Base-by-base conservation (phyloP, 148 eudicot genomes). In the Pouteria glomerata region DNA sequence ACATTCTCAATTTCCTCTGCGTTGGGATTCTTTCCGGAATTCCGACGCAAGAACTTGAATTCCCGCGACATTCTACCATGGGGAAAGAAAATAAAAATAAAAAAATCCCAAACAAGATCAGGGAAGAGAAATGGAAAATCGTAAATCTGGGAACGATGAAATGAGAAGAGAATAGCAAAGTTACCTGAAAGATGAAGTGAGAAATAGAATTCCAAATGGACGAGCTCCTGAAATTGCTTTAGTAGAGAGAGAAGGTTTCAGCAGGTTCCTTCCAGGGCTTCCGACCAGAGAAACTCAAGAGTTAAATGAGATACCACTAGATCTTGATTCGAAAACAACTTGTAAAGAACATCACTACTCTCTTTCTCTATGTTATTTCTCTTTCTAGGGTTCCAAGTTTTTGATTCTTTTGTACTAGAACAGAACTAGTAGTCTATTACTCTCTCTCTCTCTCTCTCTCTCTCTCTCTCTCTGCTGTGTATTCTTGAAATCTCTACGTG, bases 1-100 rank as follows among this genome's bases (percentile, higher is more conserved):
- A 88, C 82, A 76, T 95, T 95, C 84, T 95, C 98, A 8, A 79
- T 74, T 71, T 89, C 97, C 69, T 88, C 96, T 14, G 56, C 0
- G 13, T 78, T 74, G 13, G 72, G 33, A 67, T 74, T 83, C 74
- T 82, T 87, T 12, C 78, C 81, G 14, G 83, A 70, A 68, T 81
- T 86, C 21, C 84, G 88, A 11, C 92, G 84, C 73, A 71, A 68
- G 64, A 78, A 77, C 63, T 80, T 89, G 63, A 73, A 85, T 44
- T 86, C 91, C 77, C 91, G 76, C 77, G 82, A 23, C 97, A 91
- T 91, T 82, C 95, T 89, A 63, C 19, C 57, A 52, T 29, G 14
- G 3, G 61, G 1, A 34, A 33, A 26, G n/a, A n/a, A n/a, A n/a
- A n/a, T n/a, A n/a, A n/a, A n/a, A n/a, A n/a, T n/a, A n/a, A n/a